A percentile compares a stretch with the other conserved stretches of the same genome.
These are phyloP conservation scores for Holtermanniella nyarrowii DNA, from an alignment of 768 basidiomycete genomes.

Conservation along the genomic window DNA sequence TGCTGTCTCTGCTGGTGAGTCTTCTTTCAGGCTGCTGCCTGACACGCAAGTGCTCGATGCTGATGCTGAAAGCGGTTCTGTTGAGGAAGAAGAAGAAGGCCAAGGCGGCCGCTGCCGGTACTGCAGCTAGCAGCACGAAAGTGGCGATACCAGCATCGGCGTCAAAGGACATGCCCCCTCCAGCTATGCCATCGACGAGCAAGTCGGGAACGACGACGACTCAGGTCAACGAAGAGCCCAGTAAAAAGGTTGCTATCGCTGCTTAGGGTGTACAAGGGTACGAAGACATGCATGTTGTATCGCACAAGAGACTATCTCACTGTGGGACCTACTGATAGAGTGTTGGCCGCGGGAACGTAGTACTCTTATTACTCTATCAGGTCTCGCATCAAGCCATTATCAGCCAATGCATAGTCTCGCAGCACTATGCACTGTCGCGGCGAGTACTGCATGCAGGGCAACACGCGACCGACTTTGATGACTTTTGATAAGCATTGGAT, in stretches of 20 bases:
- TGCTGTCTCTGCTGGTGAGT: conserved; percentile 72
- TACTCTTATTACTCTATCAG: too few species aligned
- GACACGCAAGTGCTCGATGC: not conserved
- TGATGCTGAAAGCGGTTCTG: conserved; percentile 13
- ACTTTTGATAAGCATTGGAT: too few species aligned
- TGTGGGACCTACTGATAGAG: too few species aligned
- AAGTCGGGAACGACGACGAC: conserved; percentile 4
- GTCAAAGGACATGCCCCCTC: not conserved
- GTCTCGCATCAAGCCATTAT: too few species aligned
- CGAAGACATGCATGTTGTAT: not conserved
- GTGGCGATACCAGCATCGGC: not conserved
- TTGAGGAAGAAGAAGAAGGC: conserved; percentile 36
- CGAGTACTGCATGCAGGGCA: too few species aligned
- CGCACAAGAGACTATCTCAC: too few species aligned
- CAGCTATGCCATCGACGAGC: conserved; percentile 1
- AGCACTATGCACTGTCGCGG: too few species aligned
- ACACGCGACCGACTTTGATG: too few species aligned
- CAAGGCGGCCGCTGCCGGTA: conserved; percentile 8
- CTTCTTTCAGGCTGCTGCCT: not conserved
- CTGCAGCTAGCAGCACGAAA: not conserved
- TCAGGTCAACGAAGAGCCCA: conserved; percentile 8
- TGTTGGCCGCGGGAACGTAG: too few species aligned
- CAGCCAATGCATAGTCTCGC: too few species aligned
- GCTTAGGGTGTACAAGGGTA: not conserved
- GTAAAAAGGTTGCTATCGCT: not conserved